Base-by-base conservation (phyloP, 306 rosid species). In the Trichosanthes truncata region DNA sequence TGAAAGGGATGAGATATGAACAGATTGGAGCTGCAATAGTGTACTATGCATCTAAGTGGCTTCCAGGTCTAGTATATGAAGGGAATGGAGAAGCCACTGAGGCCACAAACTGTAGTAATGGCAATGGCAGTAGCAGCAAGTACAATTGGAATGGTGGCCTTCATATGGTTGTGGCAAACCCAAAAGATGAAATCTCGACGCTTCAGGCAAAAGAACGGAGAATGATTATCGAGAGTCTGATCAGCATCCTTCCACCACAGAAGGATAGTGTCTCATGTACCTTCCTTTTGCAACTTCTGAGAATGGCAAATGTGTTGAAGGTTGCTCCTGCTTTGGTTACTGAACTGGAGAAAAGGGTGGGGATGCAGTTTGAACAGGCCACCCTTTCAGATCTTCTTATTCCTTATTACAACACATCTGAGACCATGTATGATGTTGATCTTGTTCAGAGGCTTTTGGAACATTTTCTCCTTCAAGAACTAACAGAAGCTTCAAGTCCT, bases 351-450 rank as follows among this genome's bases (percentile, higher is more conserved):
- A 96, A 96, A 79, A 83, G 99, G 74, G 98, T 96, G 35, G 99
- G 99, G 66, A 96, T 96, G 99, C 99, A 93, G 76, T 90, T 96
- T 76, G 99, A 96, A 38, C 97, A 96, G 78, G 99, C 98, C 72
- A 83, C 92, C 67, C 79, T 90, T 62, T 76, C 85, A 5, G 98
- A 96, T 80, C 99, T 96, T 59, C 81, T 96, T 15, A 89, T 96
- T 74, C 99, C 96, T 45, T 86, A 88, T 45, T 92, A 84, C 81
- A 84, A 78, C 52, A 88, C 87, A 79, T 80, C 84, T 5, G 99
- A 93, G 81, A 90, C 94, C 18, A 82, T 91, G 89, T 91, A 87
- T 83, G 99, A 96, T 80, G 98, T 96, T 14, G 99, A 96, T 83
- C 98, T 96, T 79, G 88, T 91, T 78, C 97, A 91, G 86, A 92